These are phyloP conservation scores for Tolypocladium sp. DNA, from an alignment of 2,329 filamentous ascomycete genomes.

Conservation along the genomic window DNA sequence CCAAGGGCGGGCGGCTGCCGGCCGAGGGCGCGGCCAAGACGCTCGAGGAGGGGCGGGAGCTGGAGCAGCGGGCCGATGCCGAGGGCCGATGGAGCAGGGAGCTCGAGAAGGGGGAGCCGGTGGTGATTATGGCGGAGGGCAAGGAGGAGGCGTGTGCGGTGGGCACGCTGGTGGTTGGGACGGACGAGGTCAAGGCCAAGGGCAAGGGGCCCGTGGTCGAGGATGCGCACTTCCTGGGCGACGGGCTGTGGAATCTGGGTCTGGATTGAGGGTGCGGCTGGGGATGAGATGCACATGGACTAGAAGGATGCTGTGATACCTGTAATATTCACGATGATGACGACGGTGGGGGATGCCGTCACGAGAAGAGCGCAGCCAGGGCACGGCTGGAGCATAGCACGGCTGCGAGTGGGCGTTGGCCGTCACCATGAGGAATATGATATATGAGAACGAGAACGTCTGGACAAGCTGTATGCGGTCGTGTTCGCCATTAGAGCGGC, in stretches of 20 bases:
- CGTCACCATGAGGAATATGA: background rate
- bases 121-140: slow-evolving; percentile 85
- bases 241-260: slow-evolving; percentile 77
- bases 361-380: background rate
- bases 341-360: background rate
- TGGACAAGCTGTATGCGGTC: too few relatives aligned
- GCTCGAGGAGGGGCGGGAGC: slow-evolving; percentile 30
- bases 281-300: background rate
- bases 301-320: background rate
- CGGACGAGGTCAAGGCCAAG: slow-evolving; percentile 85
- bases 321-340: background rate
- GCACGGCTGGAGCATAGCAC: background rate
- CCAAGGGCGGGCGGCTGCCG: slow-evolving; percentile 70
- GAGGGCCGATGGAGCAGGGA: slow-evolving; percentile 55
- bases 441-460: background rate
- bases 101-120: slow-evolving; percentile 70
- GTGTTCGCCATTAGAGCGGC: too few relatives aligned
- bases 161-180: slow-evolving; percentile 73
- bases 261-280: slow-evolving; percentile 29
- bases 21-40: slow-evolving; percentile 28
- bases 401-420: background rate
- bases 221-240: slow-evolving; percentile 85
- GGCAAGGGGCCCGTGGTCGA: slow-evolving; percentile 93
- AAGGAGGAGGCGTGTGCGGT: slow-evolving; percentile 89
- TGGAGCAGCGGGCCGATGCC: slow-evolving; percentile 31